Percentiles rank a stretch among this genome's conserved stretches.
These are phyloP conservation scores for Pontederia paniculata DNA, from an alignment of 176 grass and related monocot species.

Conservation along the genomic window DNA sequence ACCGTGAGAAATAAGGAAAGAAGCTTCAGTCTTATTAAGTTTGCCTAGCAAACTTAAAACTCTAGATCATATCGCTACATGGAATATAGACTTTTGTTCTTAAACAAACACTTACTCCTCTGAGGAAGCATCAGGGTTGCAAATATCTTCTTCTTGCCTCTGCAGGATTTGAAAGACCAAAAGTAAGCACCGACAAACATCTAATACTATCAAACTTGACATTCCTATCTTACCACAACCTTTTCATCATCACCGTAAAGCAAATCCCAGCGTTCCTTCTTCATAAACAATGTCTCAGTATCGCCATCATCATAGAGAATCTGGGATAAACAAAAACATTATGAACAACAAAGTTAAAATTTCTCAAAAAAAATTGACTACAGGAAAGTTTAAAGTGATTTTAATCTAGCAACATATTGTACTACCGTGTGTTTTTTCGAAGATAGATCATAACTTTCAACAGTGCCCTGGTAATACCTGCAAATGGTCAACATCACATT, in stretches of 20 bases:
- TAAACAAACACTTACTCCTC: conserved; percentile 20
- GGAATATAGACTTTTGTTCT: too few relatives aligned
- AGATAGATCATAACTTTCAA: conserved; percentile 31
- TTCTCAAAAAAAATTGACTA: not conserved
- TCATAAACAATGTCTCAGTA: conserved; percentile 37
- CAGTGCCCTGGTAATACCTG: conserved; percentile 65
- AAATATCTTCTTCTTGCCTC: conserved; percentile 20
- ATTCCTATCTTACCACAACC: conserved; percentile 16
- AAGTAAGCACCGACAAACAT: not conserved
- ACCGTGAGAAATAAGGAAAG: not conserved
- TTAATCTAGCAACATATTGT: conserved; percentile 9
- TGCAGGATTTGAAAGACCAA: conserved; percentile 23
- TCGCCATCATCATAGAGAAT: conserved; percentile 78
- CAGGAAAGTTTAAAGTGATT: conserved; percentile 5
- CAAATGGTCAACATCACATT: conserved; percentile 10
- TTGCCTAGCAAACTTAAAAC: too few relatives aligned
- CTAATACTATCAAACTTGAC: not conserved
- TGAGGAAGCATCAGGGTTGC: conserved; percentile 19
- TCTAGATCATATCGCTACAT: not conserved
- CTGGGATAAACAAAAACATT: conserved; percentile 20
- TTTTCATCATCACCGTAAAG: conserved; percentile 9
- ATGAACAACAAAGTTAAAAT: not conserved
- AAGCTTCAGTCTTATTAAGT: not conserved
- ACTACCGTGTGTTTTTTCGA: conserved; percentile 57
- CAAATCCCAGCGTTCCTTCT: conserved; percentile 60